Percentiles rank a stretch among this genome's conserved stretches.
phyloP scores from a whole-genome alignment of 306 rosid genomes.

The Acmispon strigosus region DNA sequence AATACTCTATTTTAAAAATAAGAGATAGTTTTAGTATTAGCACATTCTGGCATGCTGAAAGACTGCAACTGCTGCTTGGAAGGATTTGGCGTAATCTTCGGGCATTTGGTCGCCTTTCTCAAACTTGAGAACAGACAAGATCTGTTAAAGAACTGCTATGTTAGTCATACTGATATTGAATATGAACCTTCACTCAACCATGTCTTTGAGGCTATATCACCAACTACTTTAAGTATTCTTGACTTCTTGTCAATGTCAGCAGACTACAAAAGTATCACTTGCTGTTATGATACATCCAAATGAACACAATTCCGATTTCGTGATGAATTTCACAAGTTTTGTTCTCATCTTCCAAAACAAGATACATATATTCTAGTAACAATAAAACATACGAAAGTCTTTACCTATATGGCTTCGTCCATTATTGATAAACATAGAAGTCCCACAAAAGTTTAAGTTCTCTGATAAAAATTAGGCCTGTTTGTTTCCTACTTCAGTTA shows the following conservation, averaged over 20 bases:
- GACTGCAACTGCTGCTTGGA: conserved; percentile 72
- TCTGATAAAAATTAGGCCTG: no score
- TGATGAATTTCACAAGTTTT: background rate
- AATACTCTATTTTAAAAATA: background rate
- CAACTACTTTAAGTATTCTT: background rate
- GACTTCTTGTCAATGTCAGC: background rate
- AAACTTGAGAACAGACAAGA: conserved; percentile 66
- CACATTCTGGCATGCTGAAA: conserved; percentile 89
- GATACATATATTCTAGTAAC: background rate
- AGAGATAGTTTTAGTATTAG: background rate
- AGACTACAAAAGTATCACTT: background rate
- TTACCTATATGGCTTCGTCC: background rate
- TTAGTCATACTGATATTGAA: conserved; percentile 11
- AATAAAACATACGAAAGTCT: background rate
- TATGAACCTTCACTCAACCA: background rate
- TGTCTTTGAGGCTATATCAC: background rate
- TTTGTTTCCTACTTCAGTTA: no score
- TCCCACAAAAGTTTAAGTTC: background rate
- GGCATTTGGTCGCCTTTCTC: conserved; percentile 68
- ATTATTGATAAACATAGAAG: background rate
- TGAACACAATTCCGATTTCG: background rate
- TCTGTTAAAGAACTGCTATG: conserved; percentile 40
- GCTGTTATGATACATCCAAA: background rate
- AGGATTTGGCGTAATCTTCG: conserved; percentile 65
- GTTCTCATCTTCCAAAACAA: background rate